phyloP scores from a whole-genome alignment of 2,329 filamentous ascomycete species.

The Curvularia eragrostidis region DNA sequence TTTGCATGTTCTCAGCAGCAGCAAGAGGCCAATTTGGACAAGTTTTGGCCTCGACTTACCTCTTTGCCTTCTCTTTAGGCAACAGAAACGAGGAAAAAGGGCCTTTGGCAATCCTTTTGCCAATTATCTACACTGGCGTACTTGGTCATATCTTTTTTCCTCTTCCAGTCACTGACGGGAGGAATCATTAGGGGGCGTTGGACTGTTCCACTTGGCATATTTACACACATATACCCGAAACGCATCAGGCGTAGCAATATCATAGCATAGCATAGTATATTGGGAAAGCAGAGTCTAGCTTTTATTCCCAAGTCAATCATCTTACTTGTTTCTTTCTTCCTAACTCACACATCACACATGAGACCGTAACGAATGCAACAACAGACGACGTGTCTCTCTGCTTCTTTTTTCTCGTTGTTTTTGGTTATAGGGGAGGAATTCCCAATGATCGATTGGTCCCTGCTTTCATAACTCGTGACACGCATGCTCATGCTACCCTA shows the following conservation, averaged over 20 bases:
- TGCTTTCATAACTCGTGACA: constrained; percentile 42
- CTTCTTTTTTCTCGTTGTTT: not conserved
- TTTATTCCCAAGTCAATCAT: not conserved
- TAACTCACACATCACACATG: not conserved
- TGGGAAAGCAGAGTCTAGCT: not conserved
- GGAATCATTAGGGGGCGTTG: not conserved
- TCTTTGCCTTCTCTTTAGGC: too few species aligned
- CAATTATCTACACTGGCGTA: not conserved
- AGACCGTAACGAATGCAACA: not conserved
- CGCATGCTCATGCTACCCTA: constrained; percentile 43
- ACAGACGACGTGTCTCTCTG: not conserved
- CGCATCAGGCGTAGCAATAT: not conserved
- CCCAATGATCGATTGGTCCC: constrained; percentile 43
- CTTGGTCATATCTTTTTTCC: not conserved
- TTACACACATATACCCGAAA: not conserved
- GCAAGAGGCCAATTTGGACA: not conserved
- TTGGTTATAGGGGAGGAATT: constrained; percentile 46
- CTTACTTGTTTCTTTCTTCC: not conserved
- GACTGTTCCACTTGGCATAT: not conserved
- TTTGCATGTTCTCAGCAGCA: too few species aligned
- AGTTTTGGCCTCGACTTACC: not conserved
- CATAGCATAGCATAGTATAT: not conserved
- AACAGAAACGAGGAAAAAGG: not conserved
- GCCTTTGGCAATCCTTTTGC: not conserved
- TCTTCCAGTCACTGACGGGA: not conserved